phyloP scores from a whole-genome alignment of 371 early-diverging fungal genomes.

The Mortierella polycephala region DNA sequence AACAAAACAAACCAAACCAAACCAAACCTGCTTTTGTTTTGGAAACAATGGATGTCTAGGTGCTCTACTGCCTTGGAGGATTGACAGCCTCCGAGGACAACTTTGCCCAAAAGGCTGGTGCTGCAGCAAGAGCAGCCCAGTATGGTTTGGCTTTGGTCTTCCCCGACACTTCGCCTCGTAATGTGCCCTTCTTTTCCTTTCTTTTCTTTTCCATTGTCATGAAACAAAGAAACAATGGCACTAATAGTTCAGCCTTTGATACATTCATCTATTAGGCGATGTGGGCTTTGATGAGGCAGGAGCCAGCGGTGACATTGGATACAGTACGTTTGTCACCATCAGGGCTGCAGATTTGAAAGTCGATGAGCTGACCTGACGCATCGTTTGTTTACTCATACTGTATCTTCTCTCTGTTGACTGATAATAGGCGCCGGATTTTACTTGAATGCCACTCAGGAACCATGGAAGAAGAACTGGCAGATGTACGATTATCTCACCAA shows the following conservation, averaged over 20 bases:
- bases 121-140: constrained; percentile 72
- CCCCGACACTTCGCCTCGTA: constrained; percentile 92
- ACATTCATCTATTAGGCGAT: constrained; percentile 17
- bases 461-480: constrained; percentile 79
- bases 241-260: not conserved
- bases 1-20: not conserved
- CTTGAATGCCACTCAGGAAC: constrained; percentile 78
- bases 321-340: constrained; percentile 16
- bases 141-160: constrained; percentile 79
- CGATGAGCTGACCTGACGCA: not conserved
- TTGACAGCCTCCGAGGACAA: constrained; percentile 88
- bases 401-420: not conserved
- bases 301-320: constrained; percentile 21
- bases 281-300: constrained; percentile 26
- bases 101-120: constrained; percentile 87
- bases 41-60: constrained; percentile 5
- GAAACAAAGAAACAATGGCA: no score
- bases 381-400: not conserved
- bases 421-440: constrained; percentile 83
- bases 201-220: not conserved
- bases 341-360: no score
- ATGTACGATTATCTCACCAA: constrained; percentile 88
- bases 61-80: constrained; percentile 77
- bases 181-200: not conserved
- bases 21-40: not conserved